A percentile compares a stretch with the other conserved stretches of the same genome.
These are phyloP conservation scores for Solanum sitiens DNA, from an alignment of 257 asterid species.

Conservation along the genomic window DNA sequence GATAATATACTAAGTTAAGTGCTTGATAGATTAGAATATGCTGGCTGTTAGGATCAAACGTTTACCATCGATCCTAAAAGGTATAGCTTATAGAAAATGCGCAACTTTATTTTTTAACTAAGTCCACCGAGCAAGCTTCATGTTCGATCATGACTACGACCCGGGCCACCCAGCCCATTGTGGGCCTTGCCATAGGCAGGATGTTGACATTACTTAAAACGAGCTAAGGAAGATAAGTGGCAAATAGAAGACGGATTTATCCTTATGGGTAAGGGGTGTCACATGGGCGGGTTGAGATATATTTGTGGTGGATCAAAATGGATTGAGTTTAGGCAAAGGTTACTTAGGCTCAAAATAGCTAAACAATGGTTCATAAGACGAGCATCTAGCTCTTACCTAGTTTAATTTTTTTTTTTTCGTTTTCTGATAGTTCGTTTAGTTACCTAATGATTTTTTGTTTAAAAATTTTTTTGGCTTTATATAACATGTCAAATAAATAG, in stretches of 20 bases:
- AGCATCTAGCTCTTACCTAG: not conserved
- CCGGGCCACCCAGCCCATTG: not conserved
- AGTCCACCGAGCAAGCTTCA: not conserved
- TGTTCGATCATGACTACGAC: not conserved
- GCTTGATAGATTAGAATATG: not conserved
- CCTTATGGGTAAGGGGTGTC: not conserved
- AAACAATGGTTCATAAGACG: not conserved
- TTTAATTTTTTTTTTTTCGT: not conserved
- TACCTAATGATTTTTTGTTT: not conserved
- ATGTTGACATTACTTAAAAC: not conserved
- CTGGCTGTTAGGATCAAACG: not conserved
- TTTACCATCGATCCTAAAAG: not conserved
- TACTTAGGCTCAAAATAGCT: not conserved
- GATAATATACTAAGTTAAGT: not conserved
- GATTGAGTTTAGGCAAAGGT: not conserved
- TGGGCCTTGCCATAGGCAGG: not conserved
- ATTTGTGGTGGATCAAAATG: not conserved
- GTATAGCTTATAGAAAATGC: not conserved
- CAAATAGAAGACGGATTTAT: not conserved
- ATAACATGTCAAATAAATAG: not conserved
- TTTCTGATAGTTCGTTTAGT: not conserved
- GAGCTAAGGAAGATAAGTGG: not conserved
- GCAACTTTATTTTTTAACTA: not conserved
- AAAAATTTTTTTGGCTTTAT: not conserved
- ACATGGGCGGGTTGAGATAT: not conserved